Evolutionary conservation across 2,329 filamentous ascomycete species (phyloP).

Genomic region (Ceratocystis harringtonii): DNA sequence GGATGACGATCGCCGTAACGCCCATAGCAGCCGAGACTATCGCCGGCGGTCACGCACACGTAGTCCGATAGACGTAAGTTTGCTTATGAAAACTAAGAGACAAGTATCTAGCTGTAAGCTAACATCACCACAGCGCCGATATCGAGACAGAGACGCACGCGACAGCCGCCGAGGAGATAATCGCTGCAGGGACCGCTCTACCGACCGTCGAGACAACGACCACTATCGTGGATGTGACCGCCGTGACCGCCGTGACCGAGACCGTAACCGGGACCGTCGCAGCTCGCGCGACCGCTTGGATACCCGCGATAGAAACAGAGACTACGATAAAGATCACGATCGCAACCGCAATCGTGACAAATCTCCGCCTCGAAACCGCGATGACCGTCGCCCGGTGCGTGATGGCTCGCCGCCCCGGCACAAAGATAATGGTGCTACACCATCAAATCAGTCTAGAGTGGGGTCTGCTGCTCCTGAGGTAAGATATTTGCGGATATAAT

Average conservation of each 20-base stretch:
- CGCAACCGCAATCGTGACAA: conserved; percentile 35
- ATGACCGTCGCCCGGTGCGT: conserved; percentile 35
- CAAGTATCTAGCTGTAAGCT: conserved; percentile 25
- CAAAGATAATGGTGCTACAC: conserved; percentile 23
- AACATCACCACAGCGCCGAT: conserved; percentile 38
- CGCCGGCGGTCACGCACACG: conserved; percentile 46
- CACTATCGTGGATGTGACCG: conserved; percentile 45
- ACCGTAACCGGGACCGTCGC: conserved; percentile 41
- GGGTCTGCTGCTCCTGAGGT: conserved; percentile 32
- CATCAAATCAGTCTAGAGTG: conserved; percentile 22
- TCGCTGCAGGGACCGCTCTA: conserved; percentile 54
- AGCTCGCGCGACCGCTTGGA: conserved; percentile 46
- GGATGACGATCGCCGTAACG: conserved; percentile 40
- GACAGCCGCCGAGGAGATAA: conserved; percentile 40
- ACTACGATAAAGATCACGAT: conserved; percentile 48
- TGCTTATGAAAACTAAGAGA: background rate
- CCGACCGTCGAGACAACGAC: conserved; percentile 52
- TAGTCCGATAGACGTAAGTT: conserved; percentile 46
- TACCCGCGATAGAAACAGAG: conserved; percentile 41
- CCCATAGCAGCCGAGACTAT: conserved; percentile 30
- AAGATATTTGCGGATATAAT: conserved; percentile 37
- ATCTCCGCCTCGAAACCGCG: conserved; percentile 18
- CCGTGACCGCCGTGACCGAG: conserved; percentile 28
- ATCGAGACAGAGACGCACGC: conserved; percentile 39
- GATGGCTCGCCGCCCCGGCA: conserved; percentile 42